A percentile compares a stretch with the other conserved stretches of the same genome.
Conservation (phyloP, 495 filamentous ascomycete species). For the Baudoinia panamericana region DNA sequence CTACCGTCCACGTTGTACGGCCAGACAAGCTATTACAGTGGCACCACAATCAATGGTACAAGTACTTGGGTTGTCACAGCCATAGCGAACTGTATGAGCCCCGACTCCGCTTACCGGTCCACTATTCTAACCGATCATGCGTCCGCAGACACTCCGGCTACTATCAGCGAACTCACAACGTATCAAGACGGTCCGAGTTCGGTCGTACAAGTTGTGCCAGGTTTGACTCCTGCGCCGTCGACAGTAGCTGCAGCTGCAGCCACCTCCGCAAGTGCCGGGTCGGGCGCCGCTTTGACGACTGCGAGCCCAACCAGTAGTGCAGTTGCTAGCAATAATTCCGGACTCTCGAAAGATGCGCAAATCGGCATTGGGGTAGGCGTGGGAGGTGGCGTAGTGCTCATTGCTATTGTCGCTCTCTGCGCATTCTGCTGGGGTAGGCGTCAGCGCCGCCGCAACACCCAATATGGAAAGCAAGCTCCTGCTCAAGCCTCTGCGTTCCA, state of each 20-base stretch:
- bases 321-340: neutral
- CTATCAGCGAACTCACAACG: conserved; percentile 1
- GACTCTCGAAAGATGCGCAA: conserved; percentile 6
- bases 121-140: neutral
- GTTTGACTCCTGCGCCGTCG: neutral
- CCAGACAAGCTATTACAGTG: conserved; percentile 4
- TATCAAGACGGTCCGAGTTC: neutral
- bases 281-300: neutral
- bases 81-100: neutral
- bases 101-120: neutral
- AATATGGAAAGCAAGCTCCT: neutral
- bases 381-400: neutral
- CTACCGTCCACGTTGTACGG: conserved; percentile 8
- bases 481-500: neutral
- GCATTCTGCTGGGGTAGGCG: conserved; percentile 1
- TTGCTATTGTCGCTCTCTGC: neutral
- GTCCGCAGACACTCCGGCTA: conserved; percentile 3
- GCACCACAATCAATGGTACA: conserved; percentile 1
- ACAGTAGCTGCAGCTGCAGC: neutral
- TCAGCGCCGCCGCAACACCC: neutral
- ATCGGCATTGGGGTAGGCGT: conserved; percentile 13
- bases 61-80: conserved; percentile 6
- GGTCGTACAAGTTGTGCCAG: neutral
- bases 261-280: neutral
- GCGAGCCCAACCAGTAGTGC: neutral